Evolutionary conservation across 495 filamentous ascomycete species (phyloP).

Genomic region (Neurospora sp.): DNA sequence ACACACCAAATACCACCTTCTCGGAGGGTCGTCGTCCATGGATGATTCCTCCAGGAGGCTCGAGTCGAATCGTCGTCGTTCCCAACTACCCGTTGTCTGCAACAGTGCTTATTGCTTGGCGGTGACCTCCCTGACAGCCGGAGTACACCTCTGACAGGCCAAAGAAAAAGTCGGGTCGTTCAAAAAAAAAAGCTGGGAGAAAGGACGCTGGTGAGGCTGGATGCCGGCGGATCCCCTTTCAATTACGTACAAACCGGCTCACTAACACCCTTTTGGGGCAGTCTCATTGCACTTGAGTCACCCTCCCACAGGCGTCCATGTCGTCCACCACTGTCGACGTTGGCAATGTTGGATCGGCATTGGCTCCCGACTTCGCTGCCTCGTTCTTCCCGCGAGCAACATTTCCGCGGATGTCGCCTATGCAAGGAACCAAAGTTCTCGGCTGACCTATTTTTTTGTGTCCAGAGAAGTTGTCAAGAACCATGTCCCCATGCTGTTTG

Average conservation of each 20-base stretch:
- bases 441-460: neutral
- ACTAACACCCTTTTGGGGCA: slow-evolving; percentile 15
- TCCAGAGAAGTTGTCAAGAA: neutral
- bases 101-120: neutral
- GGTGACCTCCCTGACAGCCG: neutral
- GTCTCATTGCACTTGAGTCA: slow-evolving; percentile 6
- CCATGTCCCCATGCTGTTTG: neutral
- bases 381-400: neutral
- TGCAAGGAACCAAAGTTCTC: neutral
- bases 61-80: neutral
- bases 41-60: neutral
- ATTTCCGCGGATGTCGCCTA: slow-evolving; percentile 20
- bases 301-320: neutral
- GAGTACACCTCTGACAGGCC: neutral
- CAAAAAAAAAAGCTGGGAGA: neutral
- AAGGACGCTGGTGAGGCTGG: neutral
- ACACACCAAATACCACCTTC: neutral
- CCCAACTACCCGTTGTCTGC: neutral
- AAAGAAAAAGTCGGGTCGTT: neutral
- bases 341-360: slow-evolving; percentile 9
- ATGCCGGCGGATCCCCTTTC: slow-evolving; percentile 8
- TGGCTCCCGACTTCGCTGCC: slow-evolving; percentile 4
- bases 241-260: slow-evolving; percentile 26
- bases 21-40: neutral
- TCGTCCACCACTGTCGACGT: neutral